phyloP scores from a whole-genome alignment of 345 rosid genomes.

The Passiflora organensis region DNA sequence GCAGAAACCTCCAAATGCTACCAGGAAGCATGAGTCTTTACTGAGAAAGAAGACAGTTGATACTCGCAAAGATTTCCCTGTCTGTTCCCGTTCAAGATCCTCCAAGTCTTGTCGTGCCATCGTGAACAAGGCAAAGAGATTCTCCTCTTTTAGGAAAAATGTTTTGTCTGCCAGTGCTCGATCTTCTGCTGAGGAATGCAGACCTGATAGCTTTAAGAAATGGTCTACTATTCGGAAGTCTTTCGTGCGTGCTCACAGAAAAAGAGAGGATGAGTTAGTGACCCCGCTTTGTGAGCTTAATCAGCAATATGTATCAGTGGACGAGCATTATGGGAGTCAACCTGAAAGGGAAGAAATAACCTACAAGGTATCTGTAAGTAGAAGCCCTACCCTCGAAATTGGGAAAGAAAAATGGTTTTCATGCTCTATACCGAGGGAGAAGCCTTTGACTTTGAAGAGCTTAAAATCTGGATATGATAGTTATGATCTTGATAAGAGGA shows the following conservation, averaged over 20 bases:
- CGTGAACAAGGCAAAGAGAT: conserved; percentile 28
- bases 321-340: conserved; percentile 25
- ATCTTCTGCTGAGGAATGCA: conserved; percentile 28
- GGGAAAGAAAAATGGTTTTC: conserved; percentile 19
- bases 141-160: conserved; percentile 36
- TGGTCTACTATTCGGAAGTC: conserved; percentile 28
- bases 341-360: conserved; percentile 30
- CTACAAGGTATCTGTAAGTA: conserved; percentile 23
- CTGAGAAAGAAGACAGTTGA: conserved; percentile 29
- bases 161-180: conserved; percentile 18
- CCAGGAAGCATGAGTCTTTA: conserved; percentile 28
- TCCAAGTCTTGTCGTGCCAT: conserved; percentile 16
- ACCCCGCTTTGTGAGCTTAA: conserved; percentile 38
- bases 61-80: conserved; percentile 19
- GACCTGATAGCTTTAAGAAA: conserved; percentile 23
- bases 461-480: conserved; percentile 15
- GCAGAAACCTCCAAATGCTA: conserved; percentile 25
- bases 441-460: conserved; percentile 26
- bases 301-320: conserved; percentile 35
- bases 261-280: conserved; percentile 32
- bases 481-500: conserved; percentile 16
- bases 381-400: conserved; percentile 14
- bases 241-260: conserved; percentile 25
- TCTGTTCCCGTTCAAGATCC: conserved; percentile 14
- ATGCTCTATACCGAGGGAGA: conserved; percentile 30